Base-by-base conservation (phyloP, 768 basidiomycete species). In the Thelephora aurantiotincta region DNA sequence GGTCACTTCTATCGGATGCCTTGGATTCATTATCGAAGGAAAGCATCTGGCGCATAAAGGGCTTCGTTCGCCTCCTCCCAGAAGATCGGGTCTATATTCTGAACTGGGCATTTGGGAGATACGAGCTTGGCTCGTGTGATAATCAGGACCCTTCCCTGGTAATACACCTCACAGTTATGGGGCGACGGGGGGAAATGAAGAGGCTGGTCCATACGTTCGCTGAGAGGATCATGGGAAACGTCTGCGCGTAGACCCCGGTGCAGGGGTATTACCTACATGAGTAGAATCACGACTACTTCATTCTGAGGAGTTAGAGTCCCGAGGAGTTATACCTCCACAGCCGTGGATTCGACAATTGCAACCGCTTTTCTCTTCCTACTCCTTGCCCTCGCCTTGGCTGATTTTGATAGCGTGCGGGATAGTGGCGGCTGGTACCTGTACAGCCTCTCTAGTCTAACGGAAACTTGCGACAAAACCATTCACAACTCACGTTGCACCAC, bases 61-160 rank as follows among this genome's bases (percentile, higher is more conserved):
- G 92, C 14, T 89, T 91, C 56, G 70, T 93, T 19, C 72, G 72
- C 35, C 60, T 87, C 20, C 22, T 22, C 16, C 22, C 38, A 41
- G 53, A 57, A 2, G 61, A 60, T 20, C 60, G 60, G 16, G 62
- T 65, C 6, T 60, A 71, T 58, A 83, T 91, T 50, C 55, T 94
- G 50, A 97, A 97, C 59, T 97, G 90, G 89, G 91, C 92, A 6
- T 97, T 96, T 65, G 88, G 88, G 12, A 75, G 92, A 35, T 80
- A 75, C 58, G 87, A 91, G 22, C 63, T 82, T 35, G 71, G 79
- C 11, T 67, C 61, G 3, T 54, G 60, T 12, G 61, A 60, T 1
- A 62, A 63, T n/a, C 54, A 51, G 33, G 44, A 53, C 43, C 35
- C 43, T 18, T 58, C 56, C 1, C 58, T 54, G 11, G 65, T 68